Evolutionary conservation across 2,329 filamentous ascomycete species (phyloP).

Genomic region (Sordariomycetes sp.): DNA sequence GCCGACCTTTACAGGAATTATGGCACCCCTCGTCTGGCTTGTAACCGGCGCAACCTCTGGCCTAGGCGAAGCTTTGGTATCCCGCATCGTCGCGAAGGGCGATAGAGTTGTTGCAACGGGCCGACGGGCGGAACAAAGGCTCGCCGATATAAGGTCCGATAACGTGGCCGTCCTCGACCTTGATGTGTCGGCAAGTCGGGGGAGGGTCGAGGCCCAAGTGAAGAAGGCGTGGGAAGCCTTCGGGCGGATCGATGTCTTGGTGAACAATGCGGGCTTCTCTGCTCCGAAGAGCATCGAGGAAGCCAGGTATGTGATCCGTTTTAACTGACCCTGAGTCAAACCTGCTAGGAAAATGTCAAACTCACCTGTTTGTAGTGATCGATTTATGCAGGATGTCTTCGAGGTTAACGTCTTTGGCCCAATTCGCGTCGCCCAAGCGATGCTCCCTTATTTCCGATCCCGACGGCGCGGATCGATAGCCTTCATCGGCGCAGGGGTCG

Average conservation of each 20-base stretch:
- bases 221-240: slow-evolving; percentile 22
- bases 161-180: neutral
- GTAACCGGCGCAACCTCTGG: neutral
- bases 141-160: neutral
- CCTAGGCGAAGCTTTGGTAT: neutral
- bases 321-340: too few relatives aligned
- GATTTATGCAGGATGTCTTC: slow-evolving; percentile 5
- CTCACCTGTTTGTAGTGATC: slow-evolving; percentile 5
- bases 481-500: neutral
- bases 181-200: neutral
- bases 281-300: neutral
- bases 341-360: too few relatives aligned
- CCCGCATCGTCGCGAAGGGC: neutral
- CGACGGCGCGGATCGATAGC: too few relatives aligned
- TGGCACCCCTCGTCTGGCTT: too few relatives aligned
- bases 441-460: neutral
- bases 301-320: neutral
- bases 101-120: slow-evolving; percentile 5
- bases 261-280: slow-evolving; percentile 5
- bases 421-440: slow-evolving; percentile 1
- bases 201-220: slow-evolving; percentile 22
- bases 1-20: too few relatives aligned
- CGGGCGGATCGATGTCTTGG: slow-evolving; percentile 22
- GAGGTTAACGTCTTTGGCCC: slow-evolving; percentile 6
- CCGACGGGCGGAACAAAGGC: neutral